Conservation (phyloP, 345 rosid genomes). For the Lumnitzera littorea region DNA sequence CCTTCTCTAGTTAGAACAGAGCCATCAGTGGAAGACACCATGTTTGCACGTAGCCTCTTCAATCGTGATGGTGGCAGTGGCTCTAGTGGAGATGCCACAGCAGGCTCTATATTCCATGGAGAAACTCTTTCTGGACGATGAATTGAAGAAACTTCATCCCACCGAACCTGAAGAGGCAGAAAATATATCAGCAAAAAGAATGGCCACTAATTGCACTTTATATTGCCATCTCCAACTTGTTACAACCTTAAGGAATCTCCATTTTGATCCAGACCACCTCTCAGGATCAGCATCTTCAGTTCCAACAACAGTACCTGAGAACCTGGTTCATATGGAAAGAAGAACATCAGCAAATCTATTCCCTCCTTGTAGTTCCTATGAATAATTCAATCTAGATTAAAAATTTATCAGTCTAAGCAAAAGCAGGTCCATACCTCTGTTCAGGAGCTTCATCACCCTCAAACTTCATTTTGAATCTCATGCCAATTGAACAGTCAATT, state of each 20-base stretch:
- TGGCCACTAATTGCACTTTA: neutral
- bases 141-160: slow-evolving; percentile 44
- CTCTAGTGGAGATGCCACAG: slow-evolving; percentile 31
- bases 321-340: slow-evolving; percentile 19
- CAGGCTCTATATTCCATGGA: slow-evolving; percentile 49
- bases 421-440: slow-evolving; percentile 28
- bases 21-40: slow-evolving; percentile 27
- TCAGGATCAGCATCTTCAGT: slow-evolving; percentile 37
- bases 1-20: slow-evolving; percentile 38
- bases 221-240: neutral
- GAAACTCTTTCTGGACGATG: slow-evolving; percentile 49
- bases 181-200: neutral
- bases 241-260: slow-evolving; percentile 55
- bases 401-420: no score
- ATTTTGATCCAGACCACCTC: slow-evolving; percentile 50
- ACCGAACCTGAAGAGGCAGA: slow-evolving; percentile 29
- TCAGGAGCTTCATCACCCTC: slow-evolving; percentile 57
- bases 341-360: neutral
- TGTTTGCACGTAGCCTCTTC: slow-evolving; percentile 35
- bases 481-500: slow-evolving; percentile 37
- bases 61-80: slow-evolving; percentile 28
- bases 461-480: slow-evolving; percentile 58
- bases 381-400: neutral
- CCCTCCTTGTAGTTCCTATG: neutral
- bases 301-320: slow-evolving; percentile 49